Conservation (phyloP, 2,329 filamentous ascomycete species). For the Beauveria scarabaeidicola region DNA sequence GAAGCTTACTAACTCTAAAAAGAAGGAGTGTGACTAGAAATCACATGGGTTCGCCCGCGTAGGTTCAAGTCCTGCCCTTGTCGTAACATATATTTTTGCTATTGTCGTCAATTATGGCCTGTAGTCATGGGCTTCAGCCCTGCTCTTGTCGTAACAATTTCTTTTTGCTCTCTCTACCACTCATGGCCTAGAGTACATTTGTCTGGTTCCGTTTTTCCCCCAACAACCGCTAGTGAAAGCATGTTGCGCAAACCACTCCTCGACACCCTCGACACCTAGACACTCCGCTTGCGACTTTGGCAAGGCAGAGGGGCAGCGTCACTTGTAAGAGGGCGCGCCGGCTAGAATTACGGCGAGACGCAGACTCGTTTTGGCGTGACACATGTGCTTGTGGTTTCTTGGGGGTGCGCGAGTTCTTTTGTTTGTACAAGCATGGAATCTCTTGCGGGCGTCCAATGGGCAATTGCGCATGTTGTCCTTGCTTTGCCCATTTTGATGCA, state of each 20-base stretch:
- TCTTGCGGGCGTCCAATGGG: background rate
- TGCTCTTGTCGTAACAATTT: too few relatives aligned
- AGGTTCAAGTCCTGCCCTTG: conserved; percentile 9
- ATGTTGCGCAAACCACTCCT: background rate
- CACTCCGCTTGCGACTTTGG: too few relatives aligned
- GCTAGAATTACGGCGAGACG: background rate
- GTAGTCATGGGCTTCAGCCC: too few relatives aligned
- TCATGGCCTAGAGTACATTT: too few relatives aligned
- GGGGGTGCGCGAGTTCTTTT: background rate
- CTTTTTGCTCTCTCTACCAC: too few relatives aligned
- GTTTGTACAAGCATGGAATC: background rate
- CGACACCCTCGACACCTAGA: too few relatives aligned
- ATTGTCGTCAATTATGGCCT: background rate
- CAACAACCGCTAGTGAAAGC: too few relatives aligned
- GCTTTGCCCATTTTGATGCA: background rate
- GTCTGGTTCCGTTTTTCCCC: too few relatives aligned
- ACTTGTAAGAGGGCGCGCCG: background rate
- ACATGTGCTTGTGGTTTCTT: background rate
- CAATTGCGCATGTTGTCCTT: too few relatives aligned
- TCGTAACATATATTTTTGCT: background rate
- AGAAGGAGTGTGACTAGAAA: conserved; percentile 8
- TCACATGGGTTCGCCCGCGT: conserved; percentile 10
- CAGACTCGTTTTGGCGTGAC: background rate
- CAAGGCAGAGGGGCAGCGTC: too few relatives aligned
- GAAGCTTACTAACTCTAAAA: background rate